These are phyloP conservation scores for Amanita rimosa DNA, from an alignment of 768 basidiomycete genomes.

Conservation along the genomic window DNA sequence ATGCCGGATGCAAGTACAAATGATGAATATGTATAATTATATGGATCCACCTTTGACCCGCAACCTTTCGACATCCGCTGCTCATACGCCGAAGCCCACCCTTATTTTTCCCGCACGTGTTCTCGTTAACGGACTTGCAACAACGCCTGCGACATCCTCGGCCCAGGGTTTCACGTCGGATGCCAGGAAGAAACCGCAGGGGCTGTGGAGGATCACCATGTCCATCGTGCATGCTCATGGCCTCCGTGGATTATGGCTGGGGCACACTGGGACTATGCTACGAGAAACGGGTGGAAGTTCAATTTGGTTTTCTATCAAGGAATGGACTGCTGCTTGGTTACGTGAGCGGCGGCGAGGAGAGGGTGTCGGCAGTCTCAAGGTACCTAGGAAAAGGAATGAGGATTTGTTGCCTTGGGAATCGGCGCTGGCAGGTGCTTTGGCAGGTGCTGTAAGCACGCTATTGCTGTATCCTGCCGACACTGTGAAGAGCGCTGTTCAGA, in stretches of 20 bases:
- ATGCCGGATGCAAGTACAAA: constrained; percentile 97
- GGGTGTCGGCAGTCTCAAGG: neutral
- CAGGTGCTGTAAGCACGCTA: constrained; percentile 78
- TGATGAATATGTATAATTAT: constrained; percentile 36
- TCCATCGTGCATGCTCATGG: constrained; percentile 58
- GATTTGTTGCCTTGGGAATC: constrained; percentile 68
- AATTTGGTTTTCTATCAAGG: constrained; percentile 89
- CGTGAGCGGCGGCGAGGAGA: constrained; percentile 32
- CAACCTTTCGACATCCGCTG: constrained; percentile 11
- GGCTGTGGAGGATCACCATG: constrained; percentile 58
- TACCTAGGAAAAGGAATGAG: constrained; percentile 18
- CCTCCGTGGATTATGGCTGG: constrained; percentile 87
- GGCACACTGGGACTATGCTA: constrained; percentile 87
- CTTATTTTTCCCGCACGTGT: constrained; percentile 5
- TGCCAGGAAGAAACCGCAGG: constrained; percentile 36
- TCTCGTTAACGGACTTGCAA: neutral
- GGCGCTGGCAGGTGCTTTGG: constrained; percentile 76
- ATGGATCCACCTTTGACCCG: constrained; percentile 8
- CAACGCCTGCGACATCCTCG: neutral
- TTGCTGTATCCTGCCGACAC: constrained; percentile 94
- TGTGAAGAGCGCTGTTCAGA: constrained; percentile 92
- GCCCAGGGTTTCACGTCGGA: constrained; percentile 12
- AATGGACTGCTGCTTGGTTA: constrained; percentile 56
- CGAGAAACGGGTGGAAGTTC: constrained; percentile 88
- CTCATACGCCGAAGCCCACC: constrained; percentile 6